Base-by-base conservation (phyloP, 805 yeast genomes). In the Lipomyces starkeyi region DNA sequence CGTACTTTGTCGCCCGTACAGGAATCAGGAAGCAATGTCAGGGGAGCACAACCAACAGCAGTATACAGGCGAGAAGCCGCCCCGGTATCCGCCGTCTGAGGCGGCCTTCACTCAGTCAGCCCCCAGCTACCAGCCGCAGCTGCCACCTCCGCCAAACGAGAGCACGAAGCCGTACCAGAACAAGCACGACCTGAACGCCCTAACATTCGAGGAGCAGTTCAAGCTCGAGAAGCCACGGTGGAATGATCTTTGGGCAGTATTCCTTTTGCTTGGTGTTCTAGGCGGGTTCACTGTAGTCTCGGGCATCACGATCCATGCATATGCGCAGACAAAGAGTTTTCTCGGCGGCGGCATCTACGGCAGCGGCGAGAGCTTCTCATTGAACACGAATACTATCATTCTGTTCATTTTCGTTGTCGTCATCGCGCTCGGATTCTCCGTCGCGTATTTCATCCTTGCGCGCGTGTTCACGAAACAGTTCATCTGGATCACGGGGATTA, bases 301-400 rank as follows among this genome's bases (percentile, higher is more conserved):
- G 0, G 89, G 84, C 6, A 83, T 91, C 61, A 85, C 91, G 1
- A 78, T 93, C 69, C 82, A 86, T 69, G 89, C 90, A 8, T 89
- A 91, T 80, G 82, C 85, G 2, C 73, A 80, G 22, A 86, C 87
- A 2, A 84, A 85, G 73, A 79, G 85, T 14, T 80, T 80, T 64
- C 85, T 86, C 67, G 94, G 93, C 5, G 79, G 85, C 29, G 86
- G 89, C 3, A 89, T 90, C 68, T 90, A 91, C 76, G 74, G 76
- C 60, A 75, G 83, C 6, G 74, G 76, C 13, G 81, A 84, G 63
- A 76, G 84, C n/a, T 88, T 90, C 73, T 85, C 93, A 0, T 77
- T 91, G 77, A 88, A 89, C 79, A 86, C 96, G 32, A 90, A 90
- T 76, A 88, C 97, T 5, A 85, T 90, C 9, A 82, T 91, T 58